Conservation (phyloP, 2,329 filamentous ascomycete genomes). For the Epichloe sp. region DNA sequence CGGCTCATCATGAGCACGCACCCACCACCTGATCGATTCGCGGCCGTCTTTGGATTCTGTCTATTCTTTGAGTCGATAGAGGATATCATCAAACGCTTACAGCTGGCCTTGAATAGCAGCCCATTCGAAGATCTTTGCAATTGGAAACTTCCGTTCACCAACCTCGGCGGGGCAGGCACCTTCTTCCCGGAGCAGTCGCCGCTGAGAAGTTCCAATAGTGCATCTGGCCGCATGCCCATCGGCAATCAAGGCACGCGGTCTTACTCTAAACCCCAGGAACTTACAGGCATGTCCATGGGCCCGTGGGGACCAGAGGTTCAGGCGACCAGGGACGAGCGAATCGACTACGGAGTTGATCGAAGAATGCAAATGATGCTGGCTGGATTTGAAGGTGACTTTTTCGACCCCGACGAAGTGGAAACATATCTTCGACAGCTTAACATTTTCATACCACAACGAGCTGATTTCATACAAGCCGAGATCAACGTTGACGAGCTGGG, state of each 20-base stretch:
- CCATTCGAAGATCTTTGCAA: conserved; percentile 37
- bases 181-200: conserved; percentile 33
- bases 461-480: conserved; percentile 48
- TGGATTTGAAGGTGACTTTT: conserved; percentile 62
- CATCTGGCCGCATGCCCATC: conserved; percentile 8
- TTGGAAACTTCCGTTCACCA: conserved; percentile 47
- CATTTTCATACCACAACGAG: conserved; percentile 45
- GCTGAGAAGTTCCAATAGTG: background rate
- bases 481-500: conserved; percentile 32
- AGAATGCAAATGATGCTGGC: conserved; percentile 40
- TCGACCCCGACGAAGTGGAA: conserved; percentile 65
- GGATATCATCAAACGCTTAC: conserved; percentile 30
- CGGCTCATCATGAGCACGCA: conserved; percentile 38
- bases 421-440: conserved; percentile 53
- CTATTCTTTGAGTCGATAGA: conserved; percentile 44
- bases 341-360: conserved; percentile 21
- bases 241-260: conserved; percentile 25
- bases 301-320: conserved; percentile 31
- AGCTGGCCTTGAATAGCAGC: conserved; percentile 17
- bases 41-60: conserved; percentile 57
- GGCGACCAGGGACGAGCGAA: conserved; percentile 25
- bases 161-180: conserved; percentile 55
- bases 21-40: conserved; percentile 34
- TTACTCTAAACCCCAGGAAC: conserved; percentile 10
- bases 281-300: conserved; percentile 27